phyloP scores from a whole-genome alignment of 108 stramenopile species.

The Nitzschia sp. region DNA sequence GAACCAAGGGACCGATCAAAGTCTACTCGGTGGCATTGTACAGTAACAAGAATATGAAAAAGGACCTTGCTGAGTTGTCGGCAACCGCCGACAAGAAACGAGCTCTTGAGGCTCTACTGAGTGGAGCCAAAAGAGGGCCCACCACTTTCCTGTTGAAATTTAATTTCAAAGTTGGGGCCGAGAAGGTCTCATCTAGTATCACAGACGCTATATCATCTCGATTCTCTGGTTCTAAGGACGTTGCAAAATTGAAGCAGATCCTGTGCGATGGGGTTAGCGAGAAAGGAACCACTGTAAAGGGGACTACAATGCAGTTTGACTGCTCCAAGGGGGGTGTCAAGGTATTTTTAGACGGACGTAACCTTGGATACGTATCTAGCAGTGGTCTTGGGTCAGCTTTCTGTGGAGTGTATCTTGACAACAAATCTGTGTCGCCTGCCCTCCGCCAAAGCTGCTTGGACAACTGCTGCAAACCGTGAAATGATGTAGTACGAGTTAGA shows the following conservation, averaged over 20 bases:
- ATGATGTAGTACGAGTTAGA: too few species aligned
- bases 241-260: conserved; percentile 38
- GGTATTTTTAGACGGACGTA: conserved; percentile 51
- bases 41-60: background rate
- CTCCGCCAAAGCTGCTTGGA: conserved; percentile 44
- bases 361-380: conserved; percentile 34
- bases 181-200: conserved; percentile 61
- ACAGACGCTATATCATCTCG: conserved; percentile 55
- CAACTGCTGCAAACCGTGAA: conserved; percentile 42
- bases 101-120: background rate
- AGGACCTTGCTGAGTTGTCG: background rate
- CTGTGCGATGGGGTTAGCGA: conserved; percentile 37
- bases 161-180: conserved; percentile 59
- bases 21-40: conserved; percentile 31
- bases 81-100: background rate
- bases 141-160: conserved; percentile 51
- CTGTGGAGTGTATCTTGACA: conserved; percentile 55
- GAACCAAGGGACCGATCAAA: conserved; percentile 76
- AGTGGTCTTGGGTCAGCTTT: conserved; percentile 46
- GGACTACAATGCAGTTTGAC: conserved; percentile 23
- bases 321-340: conserved; percentile 29
- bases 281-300: conserved; percentile 30
- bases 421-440: conserved; percentile 43
- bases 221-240: conserved; percentile 31
- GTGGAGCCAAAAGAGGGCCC: background rate